Base-by-base conservation (phyloP, 352 stramenopile species). In the Phytophthora pluvialis region DNA sequence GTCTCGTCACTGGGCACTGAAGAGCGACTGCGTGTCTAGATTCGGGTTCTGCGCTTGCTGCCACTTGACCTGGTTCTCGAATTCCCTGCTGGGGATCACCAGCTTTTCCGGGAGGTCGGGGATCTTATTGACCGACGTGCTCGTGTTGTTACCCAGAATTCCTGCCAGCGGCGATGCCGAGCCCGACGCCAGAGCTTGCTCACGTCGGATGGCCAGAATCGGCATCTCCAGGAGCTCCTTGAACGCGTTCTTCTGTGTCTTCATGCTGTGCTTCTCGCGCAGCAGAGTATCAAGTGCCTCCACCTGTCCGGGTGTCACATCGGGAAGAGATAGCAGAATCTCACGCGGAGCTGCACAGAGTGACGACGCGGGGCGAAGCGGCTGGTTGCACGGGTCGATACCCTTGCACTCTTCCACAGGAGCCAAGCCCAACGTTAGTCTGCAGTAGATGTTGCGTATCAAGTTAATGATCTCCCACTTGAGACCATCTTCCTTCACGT, bases 401-500 rank as follows among this genome's bases (percentile, higher is more conserved):
- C 85, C 83, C 64, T 90, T 92, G 66, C 84, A 91, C 67, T 94
- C 85, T 39, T 94, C 82, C 7, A 94, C 85, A 7, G 85, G 85
- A 1, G 64, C 55, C 3, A 94, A 66, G 0, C 85, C 85, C 2
- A 94, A 67, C 4, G 79, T 82, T 1, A 91, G 56, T 10, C 85
- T 75, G 48, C 81, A 94, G 70, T 92, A 94, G 52, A 91, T 88
- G 70, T 94, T 94, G 32, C 85, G 83, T 9, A 78, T 72, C n/a
- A 94, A 68, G 55, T 94, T 94, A 59, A 94, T 90, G 12, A 94
- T 75, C 59, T 94, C 85, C 85, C 85, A 94, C 51, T 91, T 94
- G 12, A 94, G 72, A 9, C 78, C 78, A 49, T 94, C 85, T 66
- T 94, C 85, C 64, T 92, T 91, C 33, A 89, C 83, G 50, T 89